Conservation (phyloP, 1,284 basidiomycete species). For the Xerocomus nothofagi region DNA sequence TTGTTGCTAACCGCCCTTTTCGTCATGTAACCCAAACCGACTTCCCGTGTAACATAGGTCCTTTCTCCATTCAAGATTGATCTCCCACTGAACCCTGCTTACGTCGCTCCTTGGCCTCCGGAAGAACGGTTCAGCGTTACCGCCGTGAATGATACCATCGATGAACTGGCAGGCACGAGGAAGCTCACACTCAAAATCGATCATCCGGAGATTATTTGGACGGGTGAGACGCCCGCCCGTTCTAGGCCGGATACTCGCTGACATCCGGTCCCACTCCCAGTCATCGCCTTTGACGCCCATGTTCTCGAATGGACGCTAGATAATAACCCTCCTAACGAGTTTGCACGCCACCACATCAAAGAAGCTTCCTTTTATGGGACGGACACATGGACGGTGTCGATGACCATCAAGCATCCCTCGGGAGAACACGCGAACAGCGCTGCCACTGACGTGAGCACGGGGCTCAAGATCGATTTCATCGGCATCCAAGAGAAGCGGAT, state of each 20-base stretch:
- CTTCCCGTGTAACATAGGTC: constrained; percentile 48
- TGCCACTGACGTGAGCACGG: background rate
- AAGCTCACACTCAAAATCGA: constrained; percentile 70
- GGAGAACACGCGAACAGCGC: background rate
- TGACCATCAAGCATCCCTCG: constrained; percentile 60
- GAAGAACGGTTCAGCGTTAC: constrained; percentile 56
- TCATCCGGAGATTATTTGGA: constrained; percentile 90
- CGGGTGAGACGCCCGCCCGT: constrained; percentile 47
- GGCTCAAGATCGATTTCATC: constrained; percentile 60
- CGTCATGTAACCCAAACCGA: background rate
- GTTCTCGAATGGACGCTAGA: constrained; percentile 87
- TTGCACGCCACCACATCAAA: constrained; percentile 89
- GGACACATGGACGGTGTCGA: constrained; percentile 69
- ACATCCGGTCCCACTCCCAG: constrained; percentile 34
- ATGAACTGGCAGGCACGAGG: constrained; percentile 63
- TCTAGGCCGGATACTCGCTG: background rate
- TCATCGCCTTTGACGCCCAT: constrained; percentile 91
- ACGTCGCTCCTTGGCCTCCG: constrained; percentile 52
- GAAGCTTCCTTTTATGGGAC: constrained; percentile 82
- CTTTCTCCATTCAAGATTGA: constrained; percentile 76
- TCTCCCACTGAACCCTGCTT: constrained; percentile 51
- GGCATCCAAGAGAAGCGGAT: constrained; percentile 75
- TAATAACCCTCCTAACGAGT: constrained; percentile 68
- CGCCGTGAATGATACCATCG: constrained; percentile 60
- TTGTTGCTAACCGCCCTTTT: constrained; percentile 5